A percentile compares a stretch with the other conserved stretches of the same genome.
phyloP scores from a whole-genome alignment of 257 asterid species.

The Marsdenia floribunda region DNA sequence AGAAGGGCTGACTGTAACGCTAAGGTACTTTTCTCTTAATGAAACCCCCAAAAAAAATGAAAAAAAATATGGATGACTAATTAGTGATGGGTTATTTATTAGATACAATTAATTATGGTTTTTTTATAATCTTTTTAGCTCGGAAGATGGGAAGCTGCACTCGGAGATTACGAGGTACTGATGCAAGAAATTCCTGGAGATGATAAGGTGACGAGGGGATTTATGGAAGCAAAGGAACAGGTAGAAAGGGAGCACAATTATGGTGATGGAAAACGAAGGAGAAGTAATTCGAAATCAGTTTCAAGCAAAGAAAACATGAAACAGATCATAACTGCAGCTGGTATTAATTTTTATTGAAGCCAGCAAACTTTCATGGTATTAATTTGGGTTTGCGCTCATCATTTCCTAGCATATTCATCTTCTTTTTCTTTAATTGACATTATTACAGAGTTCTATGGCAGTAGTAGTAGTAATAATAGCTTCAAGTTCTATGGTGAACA shows the following conservation, averaged over 20 bases:
- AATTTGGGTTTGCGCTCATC: neutral
- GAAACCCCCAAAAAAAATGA: neutral
- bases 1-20: constrained; percentile 51
- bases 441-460: constrained; percentile 14
- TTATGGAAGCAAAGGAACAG: constrained; percentile 33
- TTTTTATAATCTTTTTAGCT: constrained; percentile 26
- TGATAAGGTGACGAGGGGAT: constrained; percentile 32
- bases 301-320: constrained; percentile 11
- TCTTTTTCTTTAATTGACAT: neutral
- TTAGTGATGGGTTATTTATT: neutral
- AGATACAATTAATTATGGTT: neutral
- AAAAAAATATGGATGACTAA: too few relatives aligned
- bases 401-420: neutral
- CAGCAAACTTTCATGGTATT: neutral
- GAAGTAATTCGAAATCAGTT: constrained; percentile 1
- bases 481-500: constrained; percentile 12
- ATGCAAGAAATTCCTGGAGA: constrained; percentile 50
- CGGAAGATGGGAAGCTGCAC: constrained; percentile 64
- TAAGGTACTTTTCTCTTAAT: constrained; percentile 29
- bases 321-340: constrained; percentile 13
- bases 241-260: constrained; percentile 26
- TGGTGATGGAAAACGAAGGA: constrained; percentile 6
- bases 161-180: constrained; percentile 48
- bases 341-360: neutral
- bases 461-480: constrained; percentile 3